Conservation (phyloP, 2,329 filamentous ascomycete species). For the Leptographium lundbergii region DNA sequence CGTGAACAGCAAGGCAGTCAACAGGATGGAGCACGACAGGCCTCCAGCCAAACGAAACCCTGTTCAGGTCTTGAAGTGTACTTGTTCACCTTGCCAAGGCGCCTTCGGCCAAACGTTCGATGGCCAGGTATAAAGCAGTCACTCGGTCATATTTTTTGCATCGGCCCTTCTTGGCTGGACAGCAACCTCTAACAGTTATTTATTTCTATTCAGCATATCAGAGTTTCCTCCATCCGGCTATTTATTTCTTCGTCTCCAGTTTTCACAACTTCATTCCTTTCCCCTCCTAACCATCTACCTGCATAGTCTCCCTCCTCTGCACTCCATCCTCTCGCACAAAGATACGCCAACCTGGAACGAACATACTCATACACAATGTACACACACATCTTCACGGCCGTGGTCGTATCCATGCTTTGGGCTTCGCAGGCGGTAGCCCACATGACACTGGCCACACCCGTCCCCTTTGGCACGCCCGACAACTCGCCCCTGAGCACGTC, state of each 20-base stretch:
- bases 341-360: background rate
- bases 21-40: background rate
- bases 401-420: slow-evolving; percentile 3
- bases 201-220: background rate
- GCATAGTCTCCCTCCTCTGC: background rate
- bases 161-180: background rate
- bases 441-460: slow-evolving; percentile 11
- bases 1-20: background rate
- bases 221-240: background rate
- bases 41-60: background rate
- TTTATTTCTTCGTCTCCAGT: background rate
- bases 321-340: background rate
- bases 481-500: slow-evolving; percentile 11
- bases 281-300: background rate
- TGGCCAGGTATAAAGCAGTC: background rate
- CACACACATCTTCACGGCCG: background rate
- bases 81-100: background rate
- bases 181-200: background rate
- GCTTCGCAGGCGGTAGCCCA: slow-evolving; percentile 7
- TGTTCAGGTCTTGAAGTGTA: background rate
- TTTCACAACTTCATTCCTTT: background rate
- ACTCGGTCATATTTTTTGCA: background rate
- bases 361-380: background rate
- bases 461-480: slow-evolving; percentile 13
- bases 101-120: background rate